These are phyloP conservation scores for Talaromyces trachyspermus DNA, from an alignment of 495 filamentous ascomycete species.

Conservation along the genomic window DNA sequence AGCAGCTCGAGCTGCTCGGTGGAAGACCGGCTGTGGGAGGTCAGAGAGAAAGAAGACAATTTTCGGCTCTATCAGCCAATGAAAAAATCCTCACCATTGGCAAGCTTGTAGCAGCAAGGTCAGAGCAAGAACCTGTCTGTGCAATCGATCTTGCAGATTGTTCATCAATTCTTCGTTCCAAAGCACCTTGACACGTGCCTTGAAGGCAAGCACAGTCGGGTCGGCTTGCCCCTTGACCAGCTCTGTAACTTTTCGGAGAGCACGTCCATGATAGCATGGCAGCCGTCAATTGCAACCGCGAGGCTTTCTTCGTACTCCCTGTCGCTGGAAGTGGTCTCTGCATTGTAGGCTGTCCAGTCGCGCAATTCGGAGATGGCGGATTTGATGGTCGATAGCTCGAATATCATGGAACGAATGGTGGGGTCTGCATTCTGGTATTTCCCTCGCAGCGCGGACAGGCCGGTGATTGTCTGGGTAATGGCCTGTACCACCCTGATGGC, in stretches of 20 bases:
- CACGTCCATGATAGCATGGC: conserved; percentile 30
- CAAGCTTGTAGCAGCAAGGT: conserved; percentile 38
- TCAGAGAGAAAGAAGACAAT: conserved; percentile 1
- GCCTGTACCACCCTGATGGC: conserved; percentile 22
- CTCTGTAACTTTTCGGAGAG: conserved; percentile 31
- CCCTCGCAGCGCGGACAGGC: conserved; percentile 25
- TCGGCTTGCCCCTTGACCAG: conserved; percentile 14
- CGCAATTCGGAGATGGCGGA: conserved; percentile 34
- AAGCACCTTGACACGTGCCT: conserved; percentile 19
- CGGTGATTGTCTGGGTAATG: conserved; percentile 27
- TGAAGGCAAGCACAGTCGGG: conserved; percentile 15
- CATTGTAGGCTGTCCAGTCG: conserved; percentile 28
- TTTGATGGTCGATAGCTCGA: conserved; percentile 32
- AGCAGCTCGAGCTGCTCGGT: conserved; percentile 30
- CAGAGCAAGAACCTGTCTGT: conserved; percentile 32
- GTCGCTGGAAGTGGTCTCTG: conserved; percentile 16
- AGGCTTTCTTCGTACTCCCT: conserved; percentile 25
- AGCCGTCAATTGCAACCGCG: conserved; percentile 35
- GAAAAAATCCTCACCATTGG: conserved; percentile 34
- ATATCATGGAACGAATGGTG: conserved; percentile 33
- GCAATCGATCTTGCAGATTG: conserved; percentile 32
- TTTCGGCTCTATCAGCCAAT: too few relatives aligned
- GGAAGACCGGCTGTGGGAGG: conserved; percentile 20
- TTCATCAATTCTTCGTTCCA: conserved; percentile 41
- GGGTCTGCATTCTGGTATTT: conserved; percentile 36